Base-by-base conservation (phyloP, 306 rosid genomes). In the Malus sieversii region DNA sequence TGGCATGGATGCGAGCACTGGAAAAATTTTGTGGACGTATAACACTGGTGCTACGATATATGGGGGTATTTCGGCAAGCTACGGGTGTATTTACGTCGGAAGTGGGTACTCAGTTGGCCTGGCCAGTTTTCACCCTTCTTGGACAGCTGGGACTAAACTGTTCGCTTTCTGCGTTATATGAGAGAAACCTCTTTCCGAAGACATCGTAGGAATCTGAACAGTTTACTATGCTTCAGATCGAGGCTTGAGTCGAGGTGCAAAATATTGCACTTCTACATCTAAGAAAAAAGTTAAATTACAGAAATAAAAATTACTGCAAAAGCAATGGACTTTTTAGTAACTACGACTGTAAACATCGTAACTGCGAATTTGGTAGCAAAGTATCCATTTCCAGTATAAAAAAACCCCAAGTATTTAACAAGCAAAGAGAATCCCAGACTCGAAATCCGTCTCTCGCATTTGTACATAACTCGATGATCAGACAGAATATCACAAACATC, bases 131-230 rank as follows among this genome's bases (percentile, higher is more conserved):
- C 85, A 83, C 51, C 82, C 87, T 19, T 70, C 84, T 55, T 83
- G 85, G 87, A 81, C 89, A 30, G 23, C 82, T 6, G 84, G 87
- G 62, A 81, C 83, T 78, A 75, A 77, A 23, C 80, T 81, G 4
- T 78, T 14, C 65, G 78, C 84, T 9, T 81, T 78, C 73, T 78
- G 87, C 30, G 60, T 75, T 27, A 5, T 15, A 19, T 82, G 73
- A 69, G 45, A 58, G 29, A 72, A 72, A 29, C 25, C 42, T 30
- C 60, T 52, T 16, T 23, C 20, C 5, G 18, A 22, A n/a, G 42
- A 7, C 42, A 38, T 7, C 42, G 42, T 38, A 7, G 42, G 42
- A 38, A 38, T 38, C 42, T 7, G 42, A 38, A 38, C 42, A 6
- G 42, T 38, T 38, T 38, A 38, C 42, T 1, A 1, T 38, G 52